Conservation (phyloP, 2,329 filamentous ascomycete species). For the Fusarium guadeloupense region DNA sequence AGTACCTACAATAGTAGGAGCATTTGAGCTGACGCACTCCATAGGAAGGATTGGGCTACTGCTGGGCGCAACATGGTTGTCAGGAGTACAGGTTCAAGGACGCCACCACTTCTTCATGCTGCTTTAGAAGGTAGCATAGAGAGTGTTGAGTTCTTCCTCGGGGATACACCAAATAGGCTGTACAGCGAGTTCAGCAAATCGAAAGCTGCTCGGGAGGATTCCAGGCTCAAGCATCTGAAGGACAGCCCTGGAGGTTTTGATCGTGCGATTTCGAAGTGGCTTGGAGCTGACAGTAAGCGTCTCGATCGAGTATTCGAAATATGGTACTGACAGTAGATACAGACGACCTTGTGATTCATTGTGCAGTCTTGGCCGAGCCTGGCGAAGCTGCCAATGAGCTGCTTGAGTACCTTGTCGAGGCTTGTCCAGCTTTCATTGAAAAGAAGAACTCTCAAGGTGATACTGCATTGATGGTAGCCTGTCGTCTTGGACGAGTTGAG, state of each 20-base stretch:
- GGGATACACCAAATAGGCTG: slow-evolving; percentile 71
- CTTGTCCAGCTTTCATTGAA: slow-evolving; percentile 69
- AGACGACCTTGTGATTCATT: slow-evolving; percentile 74
- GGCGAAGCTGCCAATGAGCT: slow-evolving; percentile 58
- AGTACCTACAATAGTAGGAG: neutral
- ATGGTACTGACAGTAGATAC: slow-evolving; percentile 32
- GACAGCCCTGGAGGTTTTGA: slow-evolving; percentile 71
- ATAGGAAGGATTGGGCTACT: slow-evolving; percentile 74
- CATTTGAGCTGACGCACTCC: slow-evolving; percentile 22
- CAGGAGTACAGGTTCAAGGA: slow-evolving; percentile 53
- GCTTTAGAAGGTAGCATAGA: slow-evolving; percentile 68
- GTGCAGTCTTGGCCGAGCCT: slow-evolving; percentile 62
- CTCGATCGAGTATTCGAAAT: slow-evolving; percentile 1
- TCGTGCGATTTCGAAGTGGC: slow-evolving; percentile 68
- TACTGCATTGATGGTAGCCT: slow-evolving; percentile 77
- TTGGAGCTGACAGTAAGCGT: slow-evolving; percentile 65
- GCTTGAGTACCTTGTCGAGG: slow-evolving; percentile 72
- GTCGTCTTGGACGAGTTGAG: slow-evolving; percentile 61
- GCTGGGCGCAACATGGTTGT: slow-evolving; percentile 61
- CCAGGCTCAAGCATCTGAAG: slow-evolving; percentile 68
- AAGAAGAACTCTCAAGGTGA: slow-evolving; percentile 65
- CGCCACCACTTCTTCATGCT: slow-evolving; percentile 69
- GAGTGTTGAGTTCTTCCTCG: slow-evolving; percentile 79
- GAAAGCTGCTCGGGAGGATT: slow-evolving; percentile 67
- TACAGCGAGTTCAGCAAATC: slow-evolving; percentile 74